Percentiles rank a stretch among this genome's conserved stretches.
Conservation (phyloP, 805 yeast genomes). For the Cyberlindnera misumaiensis region DNA sequence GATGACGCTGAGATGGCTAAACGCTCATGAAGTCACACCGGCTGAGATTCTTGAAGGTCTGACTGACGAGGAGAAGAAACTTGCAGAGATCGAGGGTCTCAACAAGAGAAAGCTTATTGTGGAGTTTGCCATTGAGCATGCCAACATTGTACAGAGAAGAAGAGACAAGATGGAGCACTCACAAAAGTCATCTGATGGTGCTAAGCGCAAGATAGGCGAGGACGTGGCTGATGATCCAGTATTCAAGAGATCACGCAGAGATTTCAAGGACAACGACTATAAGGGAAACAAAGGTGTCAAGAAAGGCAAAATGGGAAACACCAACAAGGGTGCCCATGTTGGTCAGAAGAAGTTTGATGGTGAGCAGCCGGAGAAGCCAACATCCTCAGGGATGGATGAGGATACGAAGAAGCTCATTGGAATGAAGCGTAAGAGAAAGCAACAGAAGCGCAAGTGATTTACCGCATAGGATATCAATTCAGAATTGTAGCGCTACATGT, state of each 20-base stretch:
- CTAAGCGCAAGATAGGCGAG: conserved; percentile 22
- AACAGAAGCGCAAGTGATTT: conserved; percentile 29
- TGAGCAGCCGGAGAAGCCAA: conserved; percentile 5
- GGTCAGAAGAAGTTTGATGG: conserved; percentile 13
- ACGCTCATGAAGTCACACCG: conserved; percentile 77
- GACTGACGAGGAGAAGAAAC: conserved; percentile 57
- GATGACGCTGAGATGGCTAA: conserved; percentile 96
- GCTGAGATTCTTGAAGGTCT: conserved; percentile 70
- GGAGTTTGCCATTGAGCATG: conserved; percentile 94
- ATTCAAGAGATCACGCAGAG: conserved; percentile 5
- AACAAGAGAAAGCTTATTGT: conserved; percentile 71
- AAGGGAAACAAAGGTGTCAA: conserved; percentile 1
- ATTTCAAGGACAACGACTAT: conserved; percentile 4
- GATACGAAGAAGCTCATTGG: conserved; percentile 61
- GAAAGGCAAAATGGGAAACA: conserved; percentile 35
- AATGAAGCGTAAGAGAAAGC: conserved; percentile 60
- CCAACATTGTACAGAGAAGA: conserved; percentile 88
- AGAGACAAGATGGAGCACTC: conserved; percentile 52
- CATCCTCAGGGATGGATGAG: conserved; percentile 37
- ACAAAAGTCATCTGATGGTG: conserved; percentile 25
- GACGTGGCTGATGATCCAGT: conserved; percentile 11
- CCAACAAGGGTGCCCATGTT: conserved; percentile 32
- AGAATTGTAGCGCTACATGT: not conserved
- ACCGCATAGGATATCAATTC: not conserved
- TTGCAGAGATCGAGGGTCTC: conserved; percentile 45